Evolutionary conservation across 305 asterid genomes (phyloP).

Genomic region (Fraxinus sp.): DNA sequence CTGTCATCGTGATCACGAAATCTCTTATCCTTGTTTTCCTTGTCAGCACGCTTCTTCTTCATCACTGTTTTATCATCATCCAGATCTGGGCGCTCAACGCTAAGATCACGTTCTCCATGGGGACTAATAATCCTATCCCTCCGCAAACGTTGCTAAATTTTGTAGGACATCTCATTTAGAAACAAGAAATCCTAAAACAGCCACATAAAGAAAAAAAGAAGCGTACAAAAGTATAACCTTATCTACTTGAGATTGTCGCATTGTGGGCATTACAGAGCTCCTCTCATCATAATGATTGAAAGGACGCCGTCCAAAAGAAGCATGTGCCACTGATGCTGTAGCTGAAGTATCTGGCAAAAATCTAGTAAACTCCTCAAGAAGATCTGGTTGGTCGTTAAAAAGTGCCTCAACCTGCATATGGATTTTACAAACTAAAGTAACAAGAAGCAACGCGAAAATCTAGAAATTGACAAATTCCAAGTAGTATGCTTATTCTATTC

Average conservation of each 20-base stretch:
- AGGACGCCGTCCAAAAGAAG: constrained; percentile 59
- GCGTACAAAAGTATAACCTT: constrained; percentile 47
- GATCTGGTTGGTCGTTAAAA: constrained; percentile 82
- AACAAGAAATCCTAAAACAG: constrained; percentile 13
- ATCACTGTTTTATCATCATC: constrained; percentile 72
- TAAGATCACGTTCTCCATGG: constrained; percentile 65
- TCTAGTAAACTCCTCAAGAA: constrained; percentile 91
- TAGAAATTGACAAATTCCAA: constrained; percentile 5
- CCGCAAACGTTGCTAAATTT: constrained; percentile 58
- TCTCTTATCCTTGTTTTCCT: constrained; percentile 74
- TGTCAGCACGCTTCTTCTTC: constrained; percentile 75
- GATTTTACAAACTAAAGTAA: constrained; percentile 22
- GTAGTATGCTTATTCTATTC: constrained; percentile 6
- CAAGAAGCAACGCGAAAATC: constrained; percentile 1
- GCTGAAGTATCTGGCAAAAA: constrained; percentile 85
- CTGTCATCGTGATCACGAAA: constrained; percentile 68
- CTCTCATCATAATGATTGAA: constrained; percentile 63
- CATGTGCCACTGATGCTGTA: constrained; percentile 58
- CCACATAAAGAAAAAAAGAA: background rate
- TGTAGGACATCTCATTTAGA: constrained; percentile 21
- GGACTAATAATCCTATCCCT: constrained; percentile 68
- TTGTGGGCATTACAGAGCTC: constrained; percentile 62
- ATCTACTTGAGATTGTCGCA: constrained; percentile 59
- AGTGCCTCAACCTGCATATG: constrained; percentile 73
- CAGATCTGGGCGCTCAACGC: constrained; percentile 80